These are phyloP conservation scores for Cryptosporidium bovis DNA, from an alignment of 169 alveolate genomes.

Conservation along the genomic window DNA sequence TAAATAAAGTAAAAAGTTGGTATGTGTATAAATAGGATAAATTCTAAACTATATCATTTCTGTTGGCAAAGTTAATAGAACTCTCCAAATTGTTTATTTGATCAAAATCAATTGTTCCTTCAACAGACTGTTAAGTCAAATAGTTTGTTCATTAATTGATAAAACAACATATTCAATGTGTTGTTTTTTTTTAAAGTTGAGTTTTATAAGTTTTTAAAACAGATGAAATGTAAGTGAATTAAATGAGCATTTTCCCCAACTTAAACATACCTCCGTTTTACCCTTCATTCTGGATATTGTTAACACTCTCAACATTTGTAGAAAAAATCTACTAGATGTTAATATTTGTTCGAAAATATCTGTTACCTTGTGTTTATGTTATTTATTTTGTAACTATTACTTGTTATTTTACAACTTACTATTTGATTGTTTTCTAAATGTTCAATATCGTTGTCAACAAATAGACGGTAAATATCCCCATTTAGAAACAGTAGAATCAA, in stretches of 20 bases:
- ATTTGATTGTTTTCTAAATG: constrained; percentile 27
- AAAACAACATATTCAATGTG: too few species aligned
- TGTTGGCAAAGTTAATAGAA: constrained; percentile 31
- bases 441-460: not conserved
- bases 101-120: constrained; percentile 34
- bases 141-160: not conserved
- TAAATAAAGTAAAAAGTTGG: not conserved
- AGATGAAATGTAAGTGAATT: not conserved
- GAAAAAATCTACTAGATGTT: constrained; percentile 49
- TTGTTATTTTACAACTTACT: constrained; percentile 35
- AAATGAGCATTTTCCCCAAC: not conserved
- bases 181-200: not conserved
- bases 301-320: constrained; percentile 47
- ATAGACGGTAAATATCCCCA: constrained; percentile 59
- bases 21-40: not conserved
- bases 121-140: constrained; percentile 3
- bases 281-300: constrained; percentile 67
- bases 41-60: constrained; percentile 6
- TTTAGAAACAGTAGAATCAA: constrained; percentile 25
- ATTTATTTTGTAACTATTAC: not conserved
- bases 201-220: not conserved
- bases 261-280: constrained; percentile 43
- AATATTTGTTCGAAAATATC: constrained; percentile 65
- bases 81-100: constrained; percentile 14
- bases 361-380: constrained; percentile 2